Evolutionary conservation across 768 basidiomycete genomes (phyloP), one percentile per base, ranked within the genome.

Genomic region (Lepiota brunneoincarnata): DNA sequence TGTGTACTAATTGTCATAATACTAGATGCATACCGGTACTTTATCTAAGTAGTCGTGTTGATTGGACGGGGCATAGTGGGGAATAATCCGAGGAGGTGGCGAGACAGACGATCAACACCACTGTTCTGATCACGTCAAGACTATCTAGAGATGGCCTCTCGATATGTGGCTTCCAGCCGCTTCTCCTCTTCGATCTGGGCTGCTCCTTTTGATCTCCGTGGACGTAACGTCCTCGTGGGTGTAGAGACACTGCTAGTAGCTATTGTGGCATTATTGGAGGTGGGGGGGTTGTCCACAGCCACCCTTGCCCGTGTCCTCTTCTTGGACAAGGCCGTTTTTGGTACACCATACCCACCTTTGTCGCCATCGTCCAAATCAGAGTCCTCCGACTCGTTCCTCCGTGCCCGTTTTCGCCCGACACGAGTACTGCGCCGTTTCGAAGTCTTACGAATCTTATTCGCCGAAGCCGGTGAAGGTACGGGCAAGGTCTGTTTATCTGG

Each of bases 211-310:
- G 74, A 67, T 23, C 63, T 64, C 31, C 88, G 79, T 42, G 86
- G 78, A 23, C 89, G 78, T 58, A 89, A 72, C 21, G 78, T 80
- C 41, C 86, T 76, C 41, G 74, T 74, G 36, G 74, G 55, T 34
- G 67, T 44, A 31, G 59, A 10, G n/a, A 41, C 31, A 23, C 35
- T 51, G 17, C 41, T 41, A n/a, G 52, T 46, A 34, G 61, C 48
- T 31, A 57, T 44, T 23, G 54, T 41, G 37, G 61, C 45, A 17
- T 50, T 35, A 47, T 63, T 45, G 3, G 53, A 41, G 17, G 60
- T 44, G 17, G 57, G 47, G 50, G 42, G 23, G 50, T 56, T 24
- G 57, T 60, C 35, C 36, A 43, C 54, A 51, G 44, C 45, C 28
- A 3, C 37, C 9, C 18, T 39, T 43, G 24, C 57, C 49, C 57